A percentile compares a stretch with the other conserved stretches of the same genome.
These are phyloP conservation scores for Aspergillus cristatus DNA, from an alignment of 495 filamentous ascomycete species.

Conservation along the genomic window DNA sequence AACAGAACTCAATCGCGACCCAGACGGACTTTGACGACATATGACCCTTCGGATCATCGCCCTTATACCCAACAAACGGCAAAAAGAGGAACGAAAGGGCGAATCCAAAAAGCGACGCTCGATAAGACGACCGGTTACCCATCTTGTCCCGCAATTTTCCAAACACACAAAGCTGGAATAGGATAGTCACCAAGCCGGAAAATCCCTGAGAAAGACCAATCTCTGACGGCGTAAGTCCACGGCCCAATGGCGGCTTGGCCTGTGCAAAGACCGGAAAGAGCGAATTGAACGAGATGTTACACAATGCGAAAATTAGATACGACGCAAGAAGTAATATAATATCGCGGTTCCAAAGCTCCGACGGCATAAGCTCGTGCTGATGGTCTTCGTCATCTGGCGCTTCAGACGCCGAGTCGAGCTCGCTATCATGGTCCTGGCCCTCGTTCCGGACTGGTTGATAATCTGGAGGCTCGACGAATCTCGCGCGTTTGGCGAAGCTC, in stretches of 20 bases:
- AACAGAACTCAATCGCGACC: slow-evolving; percentile 59
- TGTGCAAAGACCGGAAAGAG: slow-evolving; percentile 88
- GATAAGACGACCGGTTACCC: slow-evolving; percentile 79
- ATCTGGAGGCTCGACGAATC: slow-evolving; percentile 41
- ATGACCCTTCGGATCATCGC: slow-evolving; percentile 34
- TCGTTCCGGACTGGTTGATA: slow-evolving; percentile 17
- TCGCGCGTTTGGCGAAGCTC: slow-evolving; percentile 45
- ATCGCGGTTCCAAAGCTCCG: slow-evolving; percentile 61
- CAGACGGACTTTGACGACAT: slow-evolving; percentile 52
- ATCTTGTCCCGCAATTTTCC: slow-evolving; percentile 67
- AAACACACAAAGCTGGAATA: slow-evolving; percentile 83
- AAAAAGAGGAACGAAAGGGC: slow-evolving; percentile 74
- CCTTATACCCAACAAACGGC: slow-evolving; percentile 79
- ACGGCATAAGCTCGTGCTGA: slow-evolving; percentile 31
- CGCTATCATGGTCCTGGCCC: slow-evolving; percentile 28
- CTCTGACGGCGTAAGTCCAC: slow-evolving; percentile 62
- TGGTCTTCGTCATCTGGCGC: slow-evolving; percentile 24
- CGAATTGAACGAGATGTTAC: slow-evolving; percentile 83
- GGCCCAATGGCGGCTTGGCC: slow-evolving; percentile 61
- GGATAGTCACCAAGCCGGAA: slow-evolving; percentile 71
- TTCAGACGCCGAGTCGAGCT: slow-evolving; percentile 35
- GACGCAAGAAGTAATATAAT: slow-evolving; percentile 72
- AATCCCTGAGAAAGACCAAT: slow-evolving; percentile 84
- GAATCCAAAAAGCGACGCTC: slow-evolving; percentile 70
- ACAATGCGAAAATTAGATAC: slow-evolving; percentile 80